Evolutionary conservation across 2,329 filamentous ascomycete genomes (phyloP), one percentile per base, ranked within the genome.

Genomic region (Cladorrhinum sp.): DNA sequence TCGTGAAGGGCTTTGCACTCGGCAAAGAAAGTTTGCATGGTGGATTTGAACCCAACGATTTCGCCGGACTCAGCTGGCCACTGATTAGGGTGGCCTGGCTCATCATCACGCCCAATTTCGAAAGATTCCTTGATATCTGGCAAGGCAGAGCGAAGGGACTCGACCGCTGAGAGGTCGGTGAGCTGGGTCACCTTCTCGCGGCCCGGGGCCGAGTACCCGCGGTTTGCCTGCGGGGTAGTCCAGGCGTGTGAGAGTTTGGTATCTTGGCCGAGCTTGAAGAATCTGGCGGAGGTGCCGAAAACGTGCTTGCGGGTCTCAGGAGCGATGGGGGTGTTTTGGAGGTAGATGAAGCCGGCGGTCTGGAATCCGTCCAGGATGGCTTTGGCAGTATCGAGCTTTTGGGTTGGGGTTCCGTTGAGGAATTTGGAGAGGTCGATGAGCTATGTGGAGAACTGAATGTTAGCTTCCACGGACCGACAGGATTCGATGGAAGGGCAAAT

Each of bases 341-440:
- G 84, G 75, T 96, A 96, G 71, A 97, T 84, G 79, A 97, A 96
- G 60, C 93, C 93, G 2, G 92, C 90, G 1, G 84, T 88, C 69
- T 92, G 89, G 78, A 97, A 96, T 48, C 91, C 92, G 57, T 86
- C 72, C 12, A 94, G 86, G 67, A 96, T 87, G 46, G 88, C 85
- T 57, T 85, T 75, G 21, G 92, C 92, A 1, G 90, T 86, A 49
- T 82, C 76, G 55, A 81, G 77, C 67, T 88, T 89, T 66, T 89
- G 79, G 9, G 79, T 69, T 0, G 83, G 77, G 20, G 82, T 80
- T 33, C 89, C 89, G 60, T 81, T 75, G 23, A 91, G 83, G 74
- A 93, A 95, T 49, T 80, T 80, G 12, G 84, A 85, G 73, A 96
- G 93, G 79, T 96, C 87, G 71, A 93, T 90, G 68, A 92, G 82